phyloP scores from a whole-genome alignment of 1,139 yeast species.

The Pichia norvegensis region DNA sequence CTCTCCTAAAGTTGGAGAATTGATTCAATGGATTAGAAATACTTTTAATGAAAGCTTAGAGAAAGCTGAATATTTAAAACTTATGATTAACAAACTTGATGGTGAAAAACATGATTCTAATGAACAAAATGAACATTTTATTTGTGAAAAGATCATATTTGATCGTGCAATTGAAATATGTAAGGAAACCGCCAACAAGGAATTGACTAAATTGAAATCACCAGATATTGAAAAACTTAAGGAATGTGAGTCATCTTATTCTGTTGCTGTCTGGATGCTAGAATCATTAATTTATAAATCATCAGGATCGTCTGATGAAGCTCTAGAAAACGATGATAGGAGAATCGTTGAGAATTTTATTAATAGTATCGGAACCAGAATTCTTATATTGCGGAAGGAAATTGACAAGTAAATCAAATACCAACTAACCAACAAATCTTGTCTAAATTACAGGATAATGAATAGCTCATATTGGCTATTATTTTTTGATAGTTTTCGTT shows the following conservation, averaged over 20 bases:
- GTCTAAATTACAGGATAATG: neutral
- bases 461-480: neutral
- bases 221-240: slow-evolving; percentile 54
- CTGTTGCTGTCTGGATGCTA: slow-evolving; percentile 92
- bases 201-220: slow-evolving; percentile 32
- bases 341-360: slow-evolving; percentile 72
- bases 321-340: slow-evolving; percentile 61
- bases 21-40: slow-evolving; percentile 90
- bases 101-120: slow-evolving; percentile 1
- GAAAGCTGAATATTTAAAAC: slow-evolving; percentile 70
- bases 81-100: slow-evolving; percentile 39
- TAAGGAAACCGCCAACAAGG: slow-evolving; percentile 82
- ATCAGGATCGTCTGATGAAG: slow-evolving; percentile 26
- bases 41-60: slow-evolving; percentile 83
- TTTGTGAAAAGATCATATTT: slow-evolving; percentile 80
- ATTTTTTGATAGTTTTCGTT: neutral
- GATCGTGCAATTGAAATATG: slow-evolving; percentile 93
- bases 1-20: slow-evolving; percentile 54
- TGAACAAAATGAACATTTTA: slow-evolving; percentile 18
- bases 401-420: slow-evolving; percentile 16
- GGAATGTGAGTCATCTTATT: slow-evolving; percentile 82
- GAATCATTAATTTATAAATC: slow-evolving; percentile 71
- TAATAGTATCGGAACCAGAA: slow-evolving; percentile 62
- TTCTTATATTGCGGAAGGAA: slow-evolving; percentile 50
- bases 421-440: neutral